Conservation (phyloP, 768 basidiomycete genomes). For the Tulasnella sp. region DNA sequence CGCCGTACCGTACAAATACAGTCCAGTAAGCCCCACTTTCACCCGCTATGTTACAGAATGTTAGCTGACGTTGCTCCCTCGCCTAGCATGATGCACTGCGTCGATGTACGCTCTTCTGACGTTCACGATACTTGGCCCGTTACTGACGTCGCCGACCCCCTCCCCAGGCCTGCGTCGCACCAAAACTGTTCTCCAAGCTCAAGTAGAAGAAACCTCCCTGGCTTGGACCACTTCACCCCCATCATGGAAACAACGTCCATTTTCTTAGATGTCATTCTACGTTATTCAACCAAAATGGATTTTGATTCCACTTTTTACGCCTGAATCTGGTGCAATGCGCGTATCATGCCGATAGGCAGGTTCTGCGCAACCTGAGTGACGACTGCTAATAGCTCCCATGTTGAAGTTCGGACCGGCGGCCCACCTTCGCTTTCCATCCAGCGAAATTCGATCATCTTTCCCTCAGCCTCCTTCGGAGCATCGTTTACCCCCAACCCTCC, state of each 20-base stretch:
- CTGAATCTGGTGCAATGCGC: no score
- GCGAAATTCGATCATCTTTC: no score
- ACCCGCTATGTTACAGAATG: background rate
- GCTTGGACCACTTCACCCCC: background rate
- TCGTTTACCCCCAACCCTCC: no score
- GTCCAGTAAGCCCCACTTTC: constrained; percentile 23
- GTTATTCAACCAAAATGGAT: background rate
- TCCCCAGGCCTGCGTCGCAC: constrained; percentile 54
- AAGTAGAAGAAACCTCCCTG: background rate
- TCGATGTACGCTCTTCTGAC: constrained; percentile 57
- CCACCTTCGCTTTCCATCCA: no score
- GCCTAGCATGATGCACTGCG: constrained; percentile 85
- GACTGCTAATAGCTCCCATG: no score
- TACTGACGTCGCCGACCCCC: no score
- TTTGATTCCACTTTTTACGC: background rate
- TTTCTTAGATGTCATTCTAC: background rate
- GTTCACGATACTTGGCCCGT: no score
- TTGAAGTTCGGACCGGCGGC: no score
- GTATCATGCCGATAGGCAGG: no score
- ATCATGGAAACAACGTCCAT: background rate
- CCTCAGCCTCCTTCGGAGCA: no score
- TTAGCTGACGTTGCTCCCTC: no score
- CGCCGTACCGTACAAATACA: background rate
- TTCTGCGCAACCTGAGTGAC: no score
- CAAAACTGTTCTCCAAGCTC: constrained; percentile 79